Evolutionary conservation across 2,329 filamentous ascomycete genomes (phyloP).

Genomic region (Didymella exigua): DNA sequence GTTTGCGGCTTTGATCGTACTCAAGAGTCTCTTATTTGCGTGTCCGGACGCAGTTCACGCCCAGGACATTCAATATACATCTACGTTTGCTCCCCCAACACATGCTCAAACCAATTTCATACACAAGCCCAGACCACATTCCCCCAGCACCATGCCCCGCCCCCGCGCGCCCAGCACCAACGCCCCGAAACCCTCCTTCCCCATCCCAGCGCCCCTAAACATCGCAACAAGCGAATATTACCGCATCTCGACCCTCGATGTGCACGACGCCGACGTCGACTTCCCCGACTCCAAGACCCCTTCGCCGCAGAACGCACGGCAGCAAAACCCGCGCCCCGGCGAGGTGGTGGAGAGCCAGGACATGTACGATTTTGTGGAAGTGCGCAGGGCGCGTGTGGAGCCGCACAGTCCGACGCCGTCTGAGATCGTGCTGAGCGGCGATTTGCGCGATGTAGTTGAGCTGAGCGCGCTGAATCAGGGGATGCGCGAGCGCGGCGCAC

Average conservation of each 20-base stretch:
- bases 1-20: background rate
- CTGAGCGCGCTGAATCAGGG: background rate
- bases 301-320: no score
- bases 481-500: background rate
- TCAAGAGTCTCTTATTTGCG: background rate
- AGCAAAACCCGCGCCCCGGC: no score
- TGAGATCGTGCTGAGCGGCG: background rate
- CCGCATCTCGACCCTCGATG: background rate
- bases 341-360: background rate
- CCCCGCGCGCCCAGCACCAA: background rate
- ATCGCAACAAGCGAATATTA: conserved; percentile 8
- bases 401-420: conserved; percentile 1
- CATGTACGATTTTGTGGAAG: background rate
- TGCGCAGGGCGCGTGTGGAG: background rate
- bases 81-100: no score
- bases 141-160: background rate
- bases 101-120: no score
- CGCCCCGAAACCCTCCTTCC: background rate
- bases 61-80: no score
- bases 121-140: no score
- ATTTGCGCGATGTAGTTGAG: background rate
- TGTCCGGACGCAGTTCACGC: no score
- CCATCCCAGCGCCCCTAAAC: conserved; percentile 1
- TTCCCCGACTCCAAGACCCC: background rate
- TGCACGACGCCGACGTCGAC: background rate